Base-by-base conservation (phyloP, 1,284 basidiomycete genomes). In the Puccinia polysora region DNA sequence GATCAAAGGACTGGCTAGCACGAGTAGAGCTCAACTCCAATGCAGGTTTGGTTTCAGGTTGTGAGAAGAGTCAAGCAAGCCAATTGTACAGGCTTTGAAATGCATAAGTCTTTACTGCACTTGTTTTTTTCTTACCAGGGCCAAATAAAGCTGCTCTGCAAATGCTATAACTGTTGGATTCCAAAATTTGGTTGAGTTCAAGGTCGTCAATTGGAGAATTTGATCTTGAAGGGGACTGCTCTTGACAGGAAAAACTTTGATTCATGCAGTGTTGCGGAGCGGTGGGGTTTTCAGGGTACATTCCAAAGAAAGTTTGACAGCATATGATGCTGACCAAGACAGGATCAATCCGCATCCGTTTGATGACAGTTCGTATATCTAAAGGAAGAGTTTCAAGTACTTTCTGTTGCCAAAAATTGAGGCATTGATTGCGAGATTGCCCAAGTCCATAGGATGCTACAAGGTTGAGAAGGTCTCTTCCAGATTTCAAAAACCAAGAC, bases 401-500 rank as follows among this genome's bases (percentile, higher is more conserved):
- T 20, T 53, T 28, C 2, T 40, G 14, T 59, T 59, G 56, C 14
- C 32, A 20, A 40, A 60, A 60, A 23, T 38, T 60, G 36, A 60
- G 38, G 32, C 30, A 20, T 23, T 43, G 18, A 10, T 43, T 18
- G 15, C 47, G 47, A 49, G 36, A 38, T 23, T 40, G 36, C 23
- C 58, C 58, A 47, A 59, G 32, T 59, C 47, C 53, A 36, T 36
- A 15, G 12, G 23, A 58, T 43, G 53, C 65, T 15, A 38, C 20
- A 15, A 59, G 53, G 25, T 4, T 28, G 12, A 69, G 38, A 15
- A 59, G 38, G 10, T 34, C 36, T 18, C 45, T 18, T 40, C 38
- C 55, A 14, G 56, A 58, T 60, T 69, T 58, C 43, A 69, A 34
- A 34, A 69, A 40, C 67, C 67, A 69, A 20, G 56, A 45, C 18